Percentiles rank a stretch among this genome's conserved stretches.
phyloP scores from a whole-genome alignment of 805 yeast genomes.

The Candida silvatica region DNA sequence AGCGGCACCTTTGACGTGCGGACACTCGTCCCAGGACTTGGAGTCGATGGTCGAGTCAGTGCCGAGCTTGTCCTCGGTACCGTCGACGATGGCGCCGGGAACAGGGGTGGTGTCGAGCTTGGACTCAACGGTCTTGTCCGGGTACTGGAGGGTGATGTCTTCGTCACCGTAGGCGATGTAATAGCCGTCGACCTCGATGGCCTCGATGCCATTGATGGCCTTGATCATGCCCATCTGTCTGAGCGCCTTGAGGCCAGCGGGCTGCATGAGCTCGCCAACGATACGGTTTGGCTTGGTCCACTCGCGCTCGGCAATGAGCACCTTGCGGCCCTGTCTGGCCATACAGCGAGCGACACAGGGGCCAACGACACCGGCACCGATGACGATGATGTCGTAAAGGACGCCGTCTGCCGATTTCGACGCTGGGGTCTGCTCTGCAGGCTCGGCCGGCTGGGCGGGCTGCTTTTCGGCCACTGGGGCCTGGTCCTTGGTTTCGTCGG shows the following conservation, averaged over 20 bases:
- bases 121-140: constrained; percentile 45
- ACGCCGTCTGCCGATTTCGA: background rate
- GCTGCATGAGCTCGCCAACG: constrained; percentile 96
- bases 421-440: too few relatives aligned
- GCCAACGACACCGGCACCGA: constrained; percentile 99
- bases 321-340: constrained; percentile 84
- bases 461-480: too few relatives aligned
- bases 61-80: constrained; percentile 44
- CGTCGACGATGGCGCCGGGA: constrained; percentile 45
- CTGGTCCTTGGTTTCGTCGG: too few relatives aligned
- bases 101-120: constrained; percentile 37
- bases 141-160: constrained; percentile 58
- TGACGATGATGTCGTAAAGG: constrained; percentile 71
- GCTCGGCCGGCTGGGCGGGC: too few relatives aligned
- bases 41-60: constrained; percentile 41
- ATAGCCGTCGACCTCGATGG: constrained; percentile 73
- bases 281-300: constrained; percentile 92
- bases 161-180: constrained; percentile 60
- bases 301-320: constrained; percentile 75
- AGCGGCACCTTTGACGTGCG: constrained; percentile 64
- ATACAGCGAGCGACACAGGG: constrained; percentile 86
- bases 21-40: constrained; percentile 50
- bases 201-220: constrained; percentile 68
- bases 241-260: constrained; percentile 87
- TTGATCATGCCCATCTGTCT: constrained; percentile 74